Conservation (phyloP, 2,329 filamentous ascomycete genomes). For the Hymenoscyphus fructigenus region DNA sequence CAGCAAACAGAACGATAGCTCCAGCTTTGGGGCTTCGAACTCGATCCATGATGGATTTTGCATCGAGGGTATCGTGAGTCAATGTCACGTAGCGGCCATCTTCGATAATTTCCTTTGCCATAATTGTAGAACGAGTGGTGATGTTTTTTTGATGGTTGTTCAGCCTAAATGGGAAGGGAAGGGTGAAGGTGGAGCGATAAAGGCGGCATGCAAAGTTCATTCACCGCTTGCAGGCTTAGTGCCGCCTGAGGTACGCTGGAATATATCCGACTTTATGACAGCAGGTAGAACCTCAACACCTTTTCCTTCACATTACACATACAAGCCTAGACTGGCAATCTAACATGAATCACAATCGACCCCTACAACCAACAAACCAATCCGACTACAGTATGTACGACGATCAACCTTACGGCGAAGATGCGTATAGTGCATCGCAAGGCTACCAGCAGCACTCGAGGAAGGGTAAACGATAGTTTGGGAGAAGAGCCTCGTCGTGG, state of each 20-base stretch:
- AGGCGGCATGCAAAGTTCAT: too few species aligned
- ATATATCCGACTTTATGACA: too few species aligned
- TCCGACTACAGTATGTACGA: constrained; percentile 45
- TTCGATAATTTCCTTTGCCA: constrained; percentile 45
- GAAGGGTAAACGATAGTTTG: constrained; percentile 40
- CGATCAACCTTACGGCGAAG: constrained; percentile 37
- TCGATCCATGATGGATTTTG: constrained; percentile 56
- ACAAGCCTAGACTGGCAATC: not conserved
- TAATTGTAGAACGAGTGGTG: constrained; percentile 11
- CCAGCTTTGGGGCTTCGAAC: constrained; percentile 74
- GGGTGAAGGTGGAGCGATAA: too few species aligned
- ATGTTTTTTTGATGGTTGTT: too few species aligned
- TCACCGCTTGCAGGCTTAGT: too few species aligned
- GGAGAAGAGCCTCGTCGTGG: constrained; percentile 28
- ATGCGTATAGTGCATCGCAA: constrained; percentile 27
- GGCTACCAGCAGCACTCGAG: constrained; percentile 33
- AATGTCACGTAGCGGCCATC: constrained; percentile 65
- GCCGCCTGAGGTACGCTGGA: too few species aligned
- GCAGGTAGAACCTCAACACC: not conserved
- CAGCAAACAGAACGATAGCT: constrained; percentile 74
- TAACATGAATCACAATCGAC: constrained; percentile 1
- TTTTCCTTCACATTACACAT: not conserved
- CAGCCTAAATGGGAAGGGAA: too few species aligned
- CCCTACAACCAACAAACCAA: constrained; percentile 11
- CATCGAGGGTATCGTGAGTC: constrained; percentile 60